These are phyloP conservation scores for Keithomyces neogunnii DNA, from an alignment of 2,329 filamentous ascomycete species.

Conservation along the genomic window DNA sequence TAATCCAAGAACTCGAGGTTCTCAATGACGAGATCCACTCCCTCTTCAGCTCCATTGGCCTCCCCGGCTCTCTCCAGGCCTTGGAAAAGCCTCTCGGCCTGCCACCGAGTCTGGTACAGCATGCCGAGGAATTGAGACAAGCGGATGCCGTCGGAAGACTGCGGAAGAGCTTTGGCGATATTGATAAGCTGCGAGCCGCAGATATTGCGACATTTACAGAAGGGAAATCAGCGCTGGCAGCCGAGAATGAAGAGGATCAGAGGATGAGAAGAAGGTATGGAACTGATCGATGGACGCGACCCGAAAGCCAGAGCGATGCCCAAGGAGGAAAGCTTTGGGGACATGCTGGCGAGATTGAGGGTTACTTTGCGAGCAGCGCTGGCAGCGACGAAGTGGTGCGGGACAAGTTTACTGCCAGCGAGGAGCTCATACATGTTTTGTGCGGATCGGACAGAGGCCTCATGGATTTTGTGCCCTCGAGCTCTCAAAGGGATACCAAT, in stretches of 20 bases:
- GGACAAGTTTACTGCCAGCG: conserved; percentile 69
- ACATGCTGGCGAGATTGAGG: conserved; percentile 70
- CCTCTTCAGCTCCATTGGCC: conserved; percentile 69
- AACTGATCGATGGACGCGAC: conserved; percentile 74
- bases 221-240: conserved; percentile 66
- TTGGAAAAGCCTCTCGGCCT: conserved; percentile 90
- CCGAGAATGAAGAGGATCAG: conserved; percentile 79
- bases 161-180: conserved; percentile 75
- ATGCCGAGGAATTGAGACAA: conserved; percentile 89
- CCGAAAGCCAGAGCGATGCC: conserved; percentile 60
- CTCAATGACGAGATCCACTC: conserved; percentile 75
- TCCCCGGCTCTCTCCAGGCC: conserved; percentile 88
- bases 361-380: conserved; percentile 64
- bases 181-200: conserved; percentile 76
- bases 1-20: conserved; percentile 75
- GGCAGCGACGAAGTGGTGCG: conserved; percentile 56
- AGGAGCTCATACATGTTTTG: conserved; percentile 66
- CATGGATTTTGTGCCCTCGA: conserved; percentile 84
- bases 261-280: conserved; percentile 69
- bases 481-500: conserved; percentile 68
- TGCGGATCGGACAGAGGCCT: conserved; percentile 72
- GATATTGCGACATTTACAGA: conserved; percentile 76
- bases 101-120: conserved; percentile 75
- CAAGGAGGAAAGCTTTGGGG: conserved; percentile 61
- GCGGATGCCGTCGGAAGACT: conserved; percentile 76